Evolutionary conservation across 1,284 basidiomycete genomes (phyloP).

Genomic region (Leccinum holopus): DNA sequence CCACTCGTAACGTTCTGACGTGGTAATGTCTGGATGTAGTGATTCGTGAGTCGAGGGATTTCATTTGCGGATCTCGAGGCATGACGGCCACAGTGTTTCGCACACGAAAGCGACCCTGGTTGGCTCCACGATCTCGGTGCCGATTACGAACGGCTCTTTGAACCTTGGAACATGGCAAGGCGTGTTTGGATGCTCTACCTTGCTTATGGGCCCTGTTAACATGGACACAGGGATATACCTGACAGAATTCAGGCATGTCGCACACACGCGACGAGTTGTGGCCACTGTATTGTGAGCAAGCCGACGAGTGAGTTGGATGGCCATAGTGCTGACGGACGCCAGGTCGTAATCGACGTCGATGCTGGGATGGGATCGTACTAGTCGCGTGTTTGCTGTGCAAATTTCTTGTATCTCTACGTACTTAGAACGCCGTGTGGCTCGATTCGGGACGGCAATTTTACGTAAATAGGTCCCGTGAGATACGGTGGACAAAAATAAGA

Average conservation of each 20-base stretch:
- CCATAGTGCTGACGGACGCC: conserved; percentile 1
- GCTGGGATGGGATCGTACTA: background rate
- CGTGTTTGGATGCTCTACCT: conserved; percentile 22
- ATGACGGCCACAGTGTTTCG: conserved; percentile 53
- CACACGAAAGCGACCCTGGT: conserved; percentile 88
- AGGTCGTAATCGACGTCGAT: conserved; percentile 14
- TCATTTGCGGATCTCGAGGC: background rate
- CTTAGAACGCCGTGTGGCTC: conserved; percentile 1
- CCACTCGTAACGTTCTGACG: conserved; percentile 12
- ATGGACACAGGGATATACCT: conserved; percentile 68
- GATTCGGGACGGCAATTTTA: conserved; percentile 18
- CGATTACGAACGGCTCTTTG: conserved; percentile 79
- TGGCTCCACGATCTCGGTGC: conserved; percentile 79
- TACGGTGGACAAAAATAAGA: conserved; percentile 16
- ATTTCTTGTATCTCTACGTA: conserved; percentile 11
- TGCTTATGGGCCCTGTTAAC: conserved; percentile 3
- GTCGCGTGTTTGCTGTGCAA: background rate
- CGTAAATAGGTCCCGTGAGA: conserved; percentile 27
- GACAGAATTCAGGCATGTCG: conserved; percentile 71
- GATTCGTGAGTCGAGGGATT: conserved; percentile 59
- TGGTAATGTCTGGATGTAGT: conserved; percentile 36
- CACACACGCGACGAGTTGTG: conserved; percentile 69
- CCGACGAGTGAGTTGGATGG: background rate
- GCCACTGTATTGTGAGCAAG: conserved; percentile 75
- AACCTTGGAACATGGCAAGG: conserved; percentile 94